Base-by-base conservation (phyloP, 2,329 filamentous ascomycete genomes). In the Fusarium bulbicola region DNA sequence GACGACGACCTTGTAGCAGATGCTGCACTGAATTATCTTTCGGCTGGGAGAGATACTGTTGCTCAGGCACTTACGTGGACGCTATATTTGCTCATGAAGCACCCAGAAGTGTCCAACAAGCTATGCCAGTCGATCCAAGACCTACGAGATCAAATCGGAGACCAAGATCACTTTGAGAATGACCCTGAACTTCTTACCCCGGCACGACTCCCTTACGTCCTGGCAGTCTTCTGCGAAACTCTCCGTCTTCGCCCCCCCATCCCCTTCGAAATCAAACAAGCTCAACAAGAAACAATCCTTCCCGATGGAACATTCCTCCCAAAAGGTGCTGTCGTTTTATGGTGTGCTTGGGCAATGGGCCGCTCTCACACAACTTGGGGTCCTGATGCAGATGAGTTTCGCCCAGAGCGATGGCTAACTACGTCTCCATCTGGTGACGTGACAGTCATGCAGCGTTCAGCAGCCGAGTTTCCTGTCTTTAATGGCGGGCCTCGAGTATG, bases 41-140 rank as follows among this genome's bases (percentile, higher is more conserved):
- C 89, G 2, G 90, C 90, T 0, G 88, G 90, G 21, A 84, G 90
- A 63, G 90, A 92, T 76, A 92, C 90, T 1, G 90, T 89, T 12
- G 90, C 90, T 0, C 90, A 92, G 74, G 88, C 88, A 4, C 80
- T 92, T 16, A 91, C 90, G 1, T 92, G 90, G 90, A 86, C 87
- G 1, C 85, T 91, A 45, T 91, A 92, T 77, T 82, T 90, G 4
- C 82, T 92, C 18, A 87, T 91, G 81, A 83, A 84, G 40, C 82
- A 91, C 68, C 85, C 84, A 0, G 70, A 76, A 6, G 83, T 83
- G 5, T 73, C 82, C 4, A 73, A 79, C 32, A 82, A 79, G 63
- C 81, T 90, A 30, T 83, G 85, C 20, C 65, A 79, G 21, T 87
- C 89, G 66, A 79, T 86, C 2, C 66, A 79, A 16, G 63, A 68